Percentiles rank a stretch among this genome's conserved stretches.
Conservation (phyloP, 164 flowering plant species). For the Saururus chinensis region DNA sequence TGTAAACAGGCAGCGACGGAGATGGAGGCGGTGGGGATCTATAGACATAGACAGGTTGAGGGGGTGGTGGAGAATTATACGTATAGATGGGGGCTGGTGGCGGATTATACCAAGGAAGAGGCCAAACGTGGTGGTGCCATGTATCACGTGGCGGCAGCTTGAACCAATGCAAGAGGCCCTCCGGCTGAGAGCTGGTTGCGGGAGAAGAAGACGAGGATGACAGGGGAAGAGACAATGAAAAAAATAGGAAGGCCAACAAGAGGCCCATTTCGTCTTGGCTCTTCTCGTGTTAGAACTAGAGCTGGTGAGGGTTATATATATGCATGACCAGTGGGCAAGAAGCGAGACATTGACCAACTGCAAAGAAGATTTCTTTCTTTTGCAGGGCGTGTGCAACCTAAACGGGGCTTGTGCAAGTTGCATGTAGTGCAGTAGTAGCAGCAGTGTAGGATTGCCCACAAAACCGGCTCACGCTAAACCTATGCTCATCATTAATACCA, state of each 20-base stretch:
- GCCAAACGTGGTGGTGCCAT: background rate
- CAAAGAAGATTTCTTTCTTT: no score
- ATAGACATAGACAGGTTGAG: background rate
- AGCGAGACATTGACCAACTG: no score
- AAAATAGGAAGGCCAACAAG: background rate
- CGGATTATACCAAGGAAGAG: background rate
- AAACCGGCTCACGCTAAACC: no score
- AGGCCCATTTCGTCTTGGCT: background rate
- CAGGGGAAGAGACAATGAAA: slow-evolving; percentile 3
- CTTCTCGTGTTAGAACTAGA: background rate
- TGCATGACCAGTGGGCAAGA: background rate
- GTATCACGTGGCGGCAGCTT: background rate
- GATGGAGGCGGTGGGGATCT: slow-evolving; percentile 1
- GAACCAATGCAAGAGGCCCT: background rate
- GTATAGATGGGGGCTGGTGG: background rate
- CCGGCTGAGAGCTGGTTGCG: background rate
- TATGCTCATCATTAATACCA: no score
- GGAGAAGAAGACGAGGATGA: background rate
- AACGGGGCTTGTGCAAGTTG: no score
- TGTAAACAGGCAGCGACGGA: background rate
- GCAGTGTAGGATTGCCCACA: no score
- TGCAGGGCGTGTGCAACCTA: no score
- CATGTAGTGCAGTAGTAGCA: background rate
- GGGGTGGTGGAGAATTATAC: slow-evolving; percentile 1
- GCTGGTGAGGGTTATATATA: background rate